Evolutionary conservation across 2,329 filamentous ascomycete species (phyloP).

Genomic region (Neofusicoccum parvum): DNA sequence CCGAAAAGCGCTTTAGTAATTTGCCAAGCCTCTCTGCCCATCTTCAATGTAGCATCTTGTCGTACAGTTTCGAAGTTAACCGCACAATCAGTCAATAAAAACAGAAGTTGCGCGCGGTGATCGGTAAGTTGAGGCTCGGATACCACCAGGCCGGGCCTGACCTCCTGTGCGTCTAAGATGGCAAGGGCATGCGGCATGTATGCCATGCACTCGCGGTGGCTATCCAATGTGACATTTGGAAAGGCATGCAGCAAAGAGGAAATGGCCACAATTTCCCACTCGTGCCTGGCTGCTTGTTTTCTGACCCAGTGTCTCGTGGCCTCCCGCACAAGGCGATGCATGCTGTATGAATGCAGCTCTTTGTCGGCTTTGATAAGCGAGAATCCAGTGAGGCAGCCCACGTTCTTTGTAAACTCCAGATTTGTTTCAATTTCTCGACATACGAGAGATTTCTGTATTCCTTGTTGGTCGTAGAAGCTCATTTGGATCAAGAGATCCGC

Average conservation of each 20-base stretch:
- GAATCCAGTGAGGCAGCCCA: neutral
- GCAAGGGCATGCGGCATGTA: neutral
- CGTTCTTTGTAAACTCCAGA: neutral
- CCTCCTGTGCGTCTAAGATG: neutral
- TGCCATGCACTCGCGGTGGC: too few relatives aligned
- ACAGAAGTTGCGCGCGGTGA: too few relatives aligned
- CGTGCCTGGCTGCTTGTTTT: neutral
- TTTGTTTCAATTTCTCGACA: neutral
- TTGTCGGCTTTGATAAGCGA: neutral
- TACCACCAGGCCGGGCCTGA: too few relatives aligned
- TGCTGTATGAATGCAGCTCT: neutral
- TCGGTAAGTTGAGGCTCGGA: too few relatives aligned
- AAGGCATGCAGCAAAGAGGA: neutral
- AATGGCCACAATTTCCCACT: neutral
- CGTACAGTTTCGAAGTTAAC: too few relatives aligned
- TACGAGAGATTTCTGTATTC: neutral
- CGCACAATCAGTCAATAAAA: too few relatives aligned
- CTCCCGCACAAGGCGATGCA: neutral
- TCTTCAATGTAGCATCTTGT: too few relatives aligned
- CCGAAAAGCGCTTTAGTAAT: too few relatives aligned
- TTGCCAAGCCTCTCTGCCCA: too few relatives aligned
- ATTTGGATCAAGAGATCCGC: neutral
- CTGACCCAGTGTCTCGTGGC: neutral
- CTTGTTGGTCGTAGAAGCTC: neutral
- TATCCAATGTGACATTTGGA: neutral